Conservation (phyloP, 2,329 filamentous ascomycete genomes). For the Tolypocladium ovalisporum region DNA sequence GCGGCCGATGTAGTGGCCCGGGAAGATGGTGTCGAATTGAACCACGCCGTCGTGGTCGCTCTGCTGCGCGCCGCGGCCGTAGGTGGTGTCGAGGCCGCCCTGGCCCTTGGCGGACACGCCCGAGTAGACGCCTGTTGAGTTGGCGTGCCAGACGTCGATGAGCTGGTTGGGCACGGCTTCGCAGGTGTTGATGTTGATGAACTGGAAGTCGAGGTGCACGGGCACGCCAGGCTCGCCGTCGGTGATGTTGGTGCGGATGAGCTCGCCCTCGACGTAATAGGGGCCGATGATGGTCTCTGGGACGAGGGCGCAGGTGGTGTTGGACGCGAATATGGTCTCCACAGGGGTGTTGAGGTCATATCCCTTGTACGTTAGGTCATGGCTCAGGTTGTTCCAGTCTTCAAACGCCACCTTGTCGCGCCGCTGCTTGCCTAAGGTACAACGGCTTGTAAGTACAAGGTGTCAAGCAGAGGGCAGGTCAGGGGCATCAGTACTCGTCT, state of each 20-base stretch:
- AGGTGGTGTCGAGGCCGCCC: constrained; percentile 23
- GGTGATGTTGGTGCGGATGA: constrained; percentile 25
- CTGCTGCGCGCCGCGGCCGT: constrained; percentile 27
- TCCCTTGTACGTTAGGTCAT: constrained; percentile 1
- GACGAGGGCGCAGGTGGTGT: constrained; percentile 6
- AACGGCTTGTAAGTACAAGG: background rate
- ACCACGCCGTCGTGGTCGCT: constrained; percentile 28
- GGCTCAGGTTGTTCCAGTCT: constrained; percentile 1
- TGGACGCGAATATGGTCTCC: constrained; percentile 4
- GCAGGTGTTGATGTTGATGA: constrained; percentile 31
- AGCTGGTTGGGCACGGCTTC: constrained; percentile 25
- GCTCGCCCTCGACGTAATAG: constrained; percentile 22
- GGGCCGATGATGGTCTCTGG: constrained; percentile 8
- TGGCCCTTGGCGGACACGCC: constrained; percentile 25
- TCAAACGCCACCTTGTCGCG: constrained; percentile 2
- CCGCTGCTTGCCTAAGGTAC: background rate
- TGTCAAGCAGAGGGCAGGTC: background rate
- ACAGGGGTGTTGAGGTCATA: constrained; percentile 4
- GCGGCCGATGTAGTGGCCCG: constrained; percentile 30
- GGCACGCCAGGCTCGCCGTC: constrained; percentile 28
- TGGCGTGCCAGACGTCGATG: constrained; percentile 34
- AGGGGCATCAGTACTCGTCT: constrained; percentile 1
- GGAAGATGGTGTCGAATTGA: constrained; percentile 30
- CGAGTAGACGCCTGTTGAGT: constrained; percentile 33
- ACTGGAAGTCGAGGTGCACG: constrained; percentile 29